These are phyloP conservation scores for Nidularia sp. DNA, from an alignment of 768 basidiomycete species.

Conservation along the genomic window DNA sequence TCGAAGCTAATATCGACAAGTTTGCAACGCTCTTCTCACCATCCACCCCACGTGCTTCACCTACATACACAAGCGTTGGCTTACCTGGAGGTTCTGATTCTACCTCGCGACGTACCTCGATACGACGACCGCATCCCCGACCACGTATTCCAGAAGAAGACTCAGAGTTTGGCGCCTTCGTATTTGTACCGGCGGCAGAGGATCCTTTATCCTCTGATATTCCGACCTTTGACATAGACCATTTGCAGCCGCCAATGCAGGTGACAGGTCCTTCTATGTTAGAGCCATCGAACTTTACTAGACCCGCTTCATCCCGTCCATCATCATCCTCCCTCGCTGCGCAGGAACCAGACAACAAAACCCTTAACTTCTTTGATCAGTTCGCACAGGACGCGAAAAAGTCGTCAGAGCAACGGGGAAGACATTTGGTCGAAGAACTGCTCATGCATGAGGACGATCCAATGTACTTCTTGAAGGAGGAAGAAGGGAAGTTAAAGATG, in stretches of 20 bases:
- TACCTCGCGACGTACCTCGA: neutral
- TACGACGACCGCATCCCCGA: neutral
- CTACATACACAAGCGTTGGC: constrained; percentile 10
- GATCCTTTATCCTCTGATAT: constrained; percentile 38
- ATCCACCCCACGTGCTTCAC: constrained; percentile 31
- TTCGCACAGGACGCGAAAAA: constrained; percentile 56
- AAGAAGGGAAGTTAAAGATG: too few relatives aligned
- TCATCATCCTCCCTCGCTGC: constrained; percentile 1
- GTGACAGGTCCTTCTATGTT: constrained; percentile 3
- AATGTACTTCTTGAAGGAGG: constrained; percentile 46
- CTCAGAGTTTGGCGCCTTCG: constrained; percentile 61
- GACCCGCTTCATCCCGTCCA: neutral
- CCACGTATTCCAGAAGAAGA: constrained; percentile 16
- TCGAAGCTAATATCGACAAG: constrained; percentile 12
- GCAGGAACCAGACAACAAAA: constrained; percentile 16
- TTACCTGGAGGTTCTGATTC: constrained; percentile 1
- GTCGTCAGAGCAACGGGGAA: constrained; percentile 47
- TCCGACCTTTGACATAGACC: constrained; percentile 6
- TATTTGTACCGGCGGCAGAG: constrained; percentile 48
- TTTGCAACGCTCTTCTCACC: constrained; percentile 41
- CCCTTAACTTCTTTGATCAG: constrained; percentile 53
- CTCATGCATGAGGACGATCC: constrained; percentile 68
- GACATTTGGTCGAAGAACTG: constrained; percentile 58
- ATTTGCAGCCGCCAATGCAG: neutral
- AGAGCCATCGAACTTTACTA: constrained; percentile 1